These are phyloP conservation scores for Hypomyces rosellus DNA, from an alignment of 2,329 filamentous ascomycete species.

Conservation along the genomic window DNA sequence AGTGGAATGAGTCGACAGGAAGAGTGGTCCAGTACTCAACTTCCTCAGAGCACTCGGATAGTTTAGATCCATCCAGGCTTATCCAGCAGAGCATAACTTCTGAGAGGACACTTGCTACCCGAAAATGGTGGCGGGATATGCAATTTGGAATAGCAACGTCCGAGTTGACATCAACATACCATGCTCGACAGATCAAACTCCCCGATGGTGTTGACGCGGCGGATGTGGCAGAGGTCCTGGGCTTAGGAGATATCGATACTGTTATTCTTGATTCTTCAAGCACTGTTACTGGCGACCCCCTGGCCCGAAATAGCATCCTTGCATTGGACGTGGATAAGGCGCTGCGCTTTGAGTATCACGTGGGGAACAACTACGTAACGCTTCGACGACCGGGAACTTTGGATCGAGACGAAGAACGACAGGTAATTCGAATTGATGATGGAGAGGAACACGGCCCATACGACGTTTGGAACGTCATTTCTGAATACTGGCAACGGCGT, in stretches of 20 bases:
- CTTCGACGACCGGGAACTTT: conserved; percentile 20
- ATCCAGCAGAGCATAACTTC: conserved; percentile 12
- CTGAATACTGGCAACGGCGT: conserved; percentile 35
- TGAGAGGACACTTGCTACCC: conserved; percentile 15
- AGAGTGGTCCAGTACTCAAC: conserved; percentile 8
- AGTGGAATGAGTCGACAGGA: conserved; percentile 47
- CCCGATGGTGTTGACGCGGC: conserved; percentile 43
- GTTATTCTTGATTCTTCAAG: conserved; percentile 57
- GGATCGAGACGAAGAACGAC: conserved; percentile 21
- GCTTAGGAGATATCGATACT: conserved; percentile 34
- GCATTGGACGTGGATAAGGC: conserved; percentile 56
- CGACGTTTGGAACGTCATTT: conserved; percentile 46
- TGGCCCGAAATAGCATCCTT: conserved; percentile 63
- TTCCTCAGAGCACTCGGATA: conserved; percentile 13
- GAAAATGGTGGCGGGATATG: conserved; percentile 19
- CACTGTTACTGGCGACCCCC: conserved; percentile 36
- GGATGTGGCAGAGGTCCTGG: conserved; percentile 48
- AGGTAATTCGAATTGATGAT: conserved; percentile 18
- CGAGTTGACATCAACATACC: conserved; percentile 28
- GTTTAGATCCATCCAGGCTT: conserved; percentile 16
- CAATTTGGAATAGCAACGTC: conserved; percentile 23
- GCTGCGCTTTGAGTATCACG: conserved; percentile 51
- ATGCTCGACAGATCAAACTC: conserved; percentile 36
- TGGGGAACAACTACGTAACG: conserved; percentile 36
- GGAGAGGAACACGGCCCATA: conserved; percentile 22